A percentile compares a stretch with the other conserved stretches of the same genome.
Conservation (phyloP, 73 alveolate genomes). For the Uronychia binucleata region DNA sequence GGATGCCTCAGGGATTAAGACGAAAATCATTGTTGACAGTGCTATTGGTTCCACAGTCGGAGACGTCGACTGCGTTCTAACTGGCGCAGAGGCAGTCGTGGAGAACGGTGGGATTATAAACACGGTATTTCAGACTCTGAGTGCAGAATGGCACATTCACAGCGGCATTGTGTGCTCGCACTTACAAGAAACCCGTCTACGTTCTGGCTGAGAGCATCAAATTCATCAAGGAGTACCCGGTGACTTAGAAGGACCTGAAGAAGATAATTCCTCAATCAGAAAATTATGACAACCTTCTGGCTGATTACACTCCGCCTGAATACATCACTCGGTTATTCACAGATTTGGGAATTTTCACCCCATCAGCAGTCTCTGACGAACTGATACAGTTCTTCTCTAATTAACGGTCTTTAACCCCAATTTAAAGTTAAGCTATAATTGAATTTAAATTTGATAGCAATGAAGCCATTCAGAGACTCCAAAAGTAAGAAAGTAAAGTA, state of each 20-base stretch:
- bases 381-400: conserved; percentile 87
- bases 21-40: conserved; percentile 81
- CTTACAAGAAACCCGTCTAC: conserved; percentile 88
- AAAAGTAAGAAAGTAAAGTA: too few relatives aligned
- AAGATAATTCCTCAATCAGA: conserved; percentile 18
- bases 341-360: conserved; percentile 95
- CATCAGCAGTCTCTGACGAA: conserved; percentile 96
- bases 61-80: conserved; percentile 87
- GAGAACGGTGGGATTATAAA: conserved; percentile 99
- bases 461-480: too few relatives aligned
- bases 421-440: too few relatives aligned
- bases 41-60: conserved; percentile 90
- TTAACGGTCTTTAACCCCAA: too few relatives aligned
- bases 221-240: conserved; percentile 87
- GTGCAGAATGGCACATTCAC: conserved; percentile 86
- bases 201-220: conserved; percentile 92
- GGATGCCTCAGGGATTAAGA: conserved; percentile 60
- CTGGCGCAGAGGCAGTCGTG: conserved; percentile 97
- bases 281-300: conserved; percentile 46
- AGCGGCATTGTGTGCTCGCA: conserved; percentile 86
- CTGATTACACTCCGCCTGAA: conserved; percentile 97
- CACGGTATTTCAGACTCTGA: conserved; percentile 41
- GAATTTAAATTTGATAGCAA: too few relatives aligned
- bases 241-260: conserved; percentile 83
- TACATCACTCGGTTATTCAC: conserved; percentile 90